Base-by-base conservation (phyloP, 495 filamentous ascomycete genomes). In the Aspergillus sclerotiicarbonarius region DNA sequence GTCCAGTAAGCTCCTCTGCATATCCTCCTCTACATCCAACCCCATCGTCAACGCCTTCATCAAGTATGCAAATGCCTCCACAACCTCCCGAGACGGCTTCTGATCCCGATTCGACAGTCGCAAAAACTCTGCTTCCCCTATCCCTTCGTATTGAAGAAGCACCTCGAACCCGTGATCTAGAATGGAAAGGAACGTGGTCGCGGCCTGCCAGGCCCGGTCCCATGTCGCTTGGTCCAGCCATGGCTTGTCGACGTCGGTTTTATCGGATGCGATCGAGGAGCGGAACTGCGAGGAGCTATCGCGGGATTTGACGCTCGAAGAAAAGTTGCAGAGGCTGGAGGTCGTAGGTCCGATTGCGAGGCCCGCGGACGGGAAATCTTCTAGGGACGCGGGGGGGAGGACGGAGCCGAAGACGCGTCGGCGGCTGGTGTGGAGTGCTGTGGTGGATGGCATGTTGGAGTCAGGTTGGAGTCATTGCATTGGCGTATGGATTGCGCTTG, bases 141-240 rank as follows among this genome's bases (percentile, higher is more conserved):
- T 56, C 6, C 67, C 58, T 21, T 64, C 52, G 45, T 57, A 62
- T 18, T 60, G 54, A 29, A 62, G 65, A 20, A 73, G 53, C 6
- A 58, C 51, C 15, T 62, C 63, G 8, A 76, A 71, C 4, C 68
- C 70, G 6, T 45, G 54, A 33, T 76, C 69, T 10, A 86, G 84
- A 3, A 91, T 70, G 6, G 76, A 69, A 15, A 92, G 79, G 47
- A 81, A 83, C 37, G 76, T 72, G 10, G 86, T 90, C 46, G 87
- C 87, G 2, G 78, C 70, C 65, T 83, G 82, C 87, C 89, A 91
- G 37, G 88, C 84, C 53, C 82, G 78, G 60, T 89, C 82, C 80
- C 85, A 90, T 53, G 71, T 71, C 53, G 78, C 74, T 65, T 87
- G 85, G 56, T 90, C 83, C 39, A 65, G 58, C 33, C 64, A 55